These are phyloP conservation scores for Ulmus americana DNA, from an alignment of 331 rosid genomes.

Conservation along the genomic window DNA sequence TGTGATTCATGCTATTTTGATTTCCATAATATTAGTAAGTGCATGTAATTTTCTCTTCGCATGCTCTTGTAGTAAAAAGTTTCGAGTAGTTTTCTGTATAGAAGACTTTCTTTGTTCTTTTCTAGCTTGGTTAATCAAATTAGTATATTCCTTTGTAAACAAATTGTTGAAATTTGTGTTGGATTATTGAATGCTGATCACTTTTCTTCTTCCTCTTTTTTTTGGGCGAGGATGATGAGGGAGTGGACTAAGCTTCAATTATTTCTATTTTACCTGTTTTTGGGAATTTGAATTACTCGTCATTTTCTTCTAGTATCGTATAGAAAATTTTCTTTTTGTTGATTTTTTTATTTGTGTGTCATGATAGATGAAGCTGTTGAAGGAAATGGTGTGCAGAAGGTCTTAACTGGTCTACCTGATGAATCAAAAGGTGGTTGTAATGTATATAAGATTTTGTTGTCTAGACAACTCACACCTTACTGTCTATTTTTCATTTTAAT, in stretches of 20 bases:
- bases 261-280: background rate
- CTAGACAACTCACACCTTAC: background rate
- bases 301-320: background rate
- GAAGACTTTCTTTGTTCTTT: background rate
- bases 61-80: no score
- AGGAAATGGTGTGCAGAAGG: constrained; percentile 51
- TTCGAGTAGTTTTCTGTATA: background rate
- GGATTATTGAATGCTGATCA: background rate
- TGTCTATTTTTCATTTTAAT: background rate
- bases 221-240: constrained; percentile 12
- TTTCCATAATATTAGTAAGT: no score
- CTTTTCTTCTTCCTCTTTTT: background rate
- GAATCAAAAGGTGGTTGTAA: constrained; percentile 52
- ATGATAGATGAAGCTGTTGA: constrained; percentile 48
- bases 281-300: no score
- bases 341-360: constrained; percentile 19
- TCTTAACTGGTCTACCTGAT: constrained; percentile 36
- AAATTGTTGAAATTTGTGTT: background rate
- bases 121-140: background rate
- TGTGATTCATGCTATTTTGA: no score
- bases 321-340: constrained; percentile 1
- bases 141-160: no score
- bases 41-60: no score
- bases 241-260: background rate
- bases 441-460: background rate